These are phyloP conservation scores for Margaritispora aquatica DNA, from an alignment of 495 filamentous ascomycete genomes.

Conservation along the genomic window DNA sequence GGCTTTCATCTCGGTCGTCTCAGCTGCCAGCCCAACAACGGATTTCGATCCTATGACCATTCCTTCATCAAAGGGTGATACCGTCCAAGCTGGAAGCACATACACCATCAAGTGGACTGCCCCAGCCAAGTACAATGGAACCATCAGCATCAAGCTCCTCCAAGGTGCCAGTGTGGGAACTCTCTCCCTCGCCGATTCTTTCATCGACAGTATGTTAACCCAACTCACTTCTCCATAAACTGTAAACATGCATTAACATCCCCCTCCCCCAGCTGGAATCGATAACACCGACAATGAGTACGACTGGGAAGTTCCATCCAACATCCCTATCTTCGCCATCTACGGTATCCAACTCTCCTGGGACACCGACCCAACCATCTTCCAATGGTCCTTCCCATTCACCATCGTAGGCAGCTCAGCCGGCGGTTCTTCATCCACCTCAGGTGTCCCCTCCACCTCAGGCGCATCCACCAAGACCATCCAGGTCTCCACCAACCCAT, in stretches of 20 bases:
- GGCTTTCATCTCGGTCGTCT: slow-evolving; percentile 39
- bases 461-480: slow-evolving; percentile 1
- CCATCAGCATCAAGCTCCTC: slow-evolving; percentile 17
- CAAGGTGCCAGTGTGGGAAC: slow-evolving; percentile 8
- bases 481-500: not conserved
- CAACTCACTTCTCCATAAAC: too few species aligned
- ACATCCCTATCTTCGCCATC: not conserved
- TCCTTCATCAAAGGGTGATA: not conserved
- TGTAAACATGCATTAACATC: too few species aligned
- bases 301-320: slow-evolving; percentile 5
- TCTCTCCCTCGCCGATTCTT: slow-evolving; percentile 1
- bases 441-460: not conserved
- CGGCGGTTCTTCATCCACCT: not conserved
- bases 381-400: slow-evolving; percentile 18
- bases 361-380: slow-evolving; percentile 5
- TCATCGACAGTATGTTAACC: slow-evolving; percentile 16
- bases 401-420: not conserved
- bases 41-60: slow-evolving; percentile 20
- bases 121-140: slow-evolving; percentile 2
- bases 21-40: slow-evolving; percentile 15
- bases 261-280: not conserved
- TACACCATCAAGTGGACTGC: slow-evolving; percentile 18
- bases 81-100: slow-evolving; percentile 4
- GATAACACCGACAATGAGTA: not conserved
- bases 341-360: slow-evolving; percentile 11